Evolutionary conservation across 2,329 filamentous ascomycete species (phyloP).

Genomic region (Pseudogymnoascus sp.): DNA sequence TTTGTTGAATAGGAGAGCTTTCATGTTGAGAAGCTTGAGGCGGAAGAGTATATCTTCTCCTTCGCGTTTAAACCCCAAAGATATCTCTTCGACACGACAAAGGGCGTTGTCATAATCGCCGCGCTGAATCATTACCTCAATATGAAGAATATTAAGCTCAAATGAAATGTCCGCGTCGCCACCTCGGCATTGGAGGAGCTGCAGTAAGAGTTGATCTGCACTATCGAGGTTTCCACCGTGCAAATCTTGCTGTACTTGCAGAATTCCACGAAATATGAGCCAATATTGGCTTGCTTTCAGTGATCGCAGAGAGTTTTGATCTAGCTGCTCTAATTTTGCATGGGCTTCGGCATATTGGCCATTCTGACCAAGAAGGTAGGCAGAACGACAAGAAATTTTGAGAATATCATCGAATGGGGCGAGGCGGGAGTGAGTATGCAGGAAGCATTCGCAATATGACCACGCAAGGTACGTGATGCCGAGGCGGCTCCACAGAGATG

Average conservation of each 20-base stretch:
- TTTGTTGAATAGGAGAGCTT: slow-evolving; percentile 54
- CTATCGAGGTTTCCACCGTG: slow-evolving; percentile 50
- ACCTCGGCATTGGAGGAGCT: slow-evolving; percentile 40
- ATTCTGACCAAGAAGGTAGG: slow-evolving; percentile 57
- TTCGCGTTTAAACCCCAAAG: slow-evolving; percentile 44
- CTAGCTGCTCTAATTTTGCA: slow-evolving; percentile 51
- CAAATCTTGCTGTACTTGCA: slow-evolving; percentile 59
- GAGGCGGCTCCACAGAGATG: slow-evolving; percentile 69
- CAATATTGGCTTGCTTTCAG: slow-evolving; percentile 74
- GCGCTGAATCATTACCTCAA: slow-evolving; percentile 51
- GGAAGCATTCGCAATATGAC: slow-evolving; percentile 64
- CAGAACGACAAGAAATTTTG: slow-evolving; percentile 64
- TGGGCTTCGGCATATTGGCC: slow-evolving; percentile 68
- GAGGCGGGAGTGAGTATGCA: slow-evolving; percentile 61
- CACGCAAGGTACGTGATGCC: slow-evolving; percentile 53
- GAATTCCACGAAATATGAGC: slow-evolving; percentile 58
- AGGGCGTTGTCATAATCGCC: slow-evolving; percentile 48
- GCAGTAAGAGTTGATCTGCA: slow-evolving; percentile 49
- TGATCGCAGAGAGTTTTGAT: slow-evolving; percentile 57
- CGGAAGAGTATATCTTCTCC: slow-evolving; percentile 56
- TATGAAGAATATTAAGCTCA: slow-evolving; percentile 51
- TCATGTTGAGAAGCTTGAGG: slow-evolving; percentile 54
- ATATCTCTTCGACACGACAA: slow-evolving; percentile 44
- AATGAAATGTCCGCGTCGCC: slow-evolving; percentile 50
- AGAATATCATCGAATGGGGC: slow-evolving; percentile 71